phyloP scores from a whole-genome alignment of 192 early-diverging fungal species.

The Gryganskiella cystojenkinii region DNA sequence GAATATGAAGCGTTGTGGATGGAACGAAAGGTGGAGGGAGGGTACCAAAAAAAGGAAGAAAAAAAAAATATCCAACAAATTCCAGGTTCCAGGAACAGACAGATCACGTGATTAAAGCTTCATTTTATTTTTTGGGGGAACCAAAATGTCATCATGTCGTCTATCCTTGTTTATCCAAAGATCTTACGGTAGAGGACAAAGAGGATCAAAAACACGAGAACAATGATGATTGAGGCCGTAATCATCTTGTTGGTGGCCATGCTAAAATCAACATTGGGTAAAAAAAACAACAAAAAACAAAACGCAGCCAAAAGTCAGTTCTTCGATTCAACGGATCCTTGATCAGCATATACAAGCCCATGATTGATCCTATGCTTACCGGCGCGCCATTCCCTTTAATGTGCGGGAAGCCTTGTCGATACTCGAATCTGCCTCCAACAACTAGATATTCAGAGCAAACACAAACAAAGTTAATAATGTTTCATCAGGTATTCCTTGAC shows the following conservation, averaged over 20 bases:
- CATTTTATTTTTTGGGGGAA: background rate
- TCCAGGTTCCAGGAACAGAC: slow-evolving; percentile 1
- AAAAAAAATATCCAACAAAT: background rate
- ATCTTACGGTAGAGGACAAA: slow-evolving; percentile 87
- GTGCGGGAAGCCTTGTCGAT: slow-evolving; percentile 74
- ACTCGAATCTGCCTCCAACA: slow-evolving; percentile 82
- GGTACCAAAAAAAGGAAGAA: background rate
- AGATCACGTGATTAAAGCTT: background rate
- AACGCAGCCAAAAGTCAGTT: background rate
- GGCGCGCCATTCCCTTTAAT: slow-evolving; percentile 78
- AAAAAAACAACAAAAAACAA: background rate
- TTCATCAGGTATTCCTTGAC: background rate
- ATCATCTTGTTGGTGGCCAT: slow-evolving; percentile 91
- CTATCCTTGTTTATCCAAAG: slow-evolving; percentile 32
- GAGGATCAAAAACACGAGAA: slow-evolving; percentile 84
- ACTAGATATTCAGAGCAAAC: slow-evolving; percentile 45
- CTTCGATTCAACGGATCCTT: background rate
- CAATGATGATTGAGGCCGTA: slow-evolving; percentile 84
- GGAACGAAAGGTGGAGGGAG: background rate
- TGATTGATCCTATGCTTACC: slow-evolving; percentile 63
- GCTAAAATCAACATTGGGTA: slow-evolving; percentile 53
- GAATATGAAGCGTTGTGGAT: background rate
- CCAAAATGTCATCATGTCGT: background rate
- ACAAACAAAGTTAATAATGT: background rate
- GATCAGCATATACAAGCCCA: too few relatives aligned